A percentile compares a stretch with the other conserved stretches of the same genome.
Conservation (phyloP, 108 stramenopile genomes). For the Cyclostephanos invisitatus region DNA sequence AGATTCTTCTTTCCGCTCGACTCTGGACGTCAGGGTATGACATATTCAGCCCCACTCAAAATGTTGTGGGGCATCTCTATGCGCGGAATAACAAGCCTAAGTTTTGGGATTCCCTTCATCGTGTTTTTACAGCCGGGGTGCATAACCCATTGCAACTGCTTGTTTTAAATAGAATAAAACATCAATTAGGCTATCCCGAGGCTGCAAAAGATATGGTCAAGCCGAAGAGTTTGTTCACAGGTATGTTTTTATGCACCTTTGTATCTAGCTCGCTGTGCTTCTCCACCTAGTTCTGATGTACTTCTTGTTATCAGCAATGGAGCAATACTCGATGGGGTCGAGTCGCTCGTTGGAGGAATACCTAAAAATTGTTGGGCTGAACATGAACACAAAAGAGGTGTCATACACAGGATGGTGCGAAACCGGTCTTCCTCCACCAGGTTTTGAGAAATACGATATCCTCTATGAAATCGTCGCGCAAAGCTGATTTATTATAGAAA, state of each 20-base stretch:
- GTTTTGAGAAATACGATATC: constrained; percentile 67
- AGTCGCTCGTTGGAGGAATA: constrained; percentile 71
- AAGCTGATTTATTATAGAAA: neutral
- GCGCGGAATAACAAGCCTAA: constrained; percentile 94
- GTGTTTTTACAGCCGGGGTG: constrained; percentile 62
- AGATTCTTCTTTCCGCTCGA: constrained; percentile 89
- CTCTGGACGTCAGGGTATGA: constrained; percentile 96
- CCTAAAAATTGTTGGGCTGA: constrained; percentile 73
- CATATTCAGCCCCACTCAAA: constrained; percentile 91
- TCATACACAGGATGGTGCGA: constrained; percentile 82
- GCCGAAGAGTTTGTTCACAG: constrained; percentile 61
- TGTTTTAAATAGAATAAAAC: constrained; percentile 77
- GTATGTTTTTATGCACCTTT: constrained; percentile 14
- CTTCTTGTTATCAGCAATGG: constrained; percentile 52
- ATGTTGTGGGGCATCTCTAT: constrained; percentile 90
- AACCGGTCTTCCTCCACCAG: constrained; percentile 73
- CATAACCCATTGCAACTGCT: constrained; percentile 81
- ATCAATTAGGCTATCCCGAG: constrained; percentile 89
- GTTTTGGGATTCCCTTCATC: constrained; percentile 96
- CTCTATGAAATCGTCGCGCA: constrained; percentile 41
- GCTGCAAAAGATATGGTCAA: constrained; percentile 72
- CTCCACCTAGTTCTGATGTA: neutral
- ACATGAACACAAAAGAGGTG: constrained; percentile 80
- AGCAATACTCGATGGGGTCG: constrained; percentile 85
- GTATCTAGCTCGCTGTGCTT: neutral